Evolutionary conservation across 345 rosid species (phyloP), one percentile per base, ranked within the genome.

Genomic region (Gynandropsis gynandra): DNA sequence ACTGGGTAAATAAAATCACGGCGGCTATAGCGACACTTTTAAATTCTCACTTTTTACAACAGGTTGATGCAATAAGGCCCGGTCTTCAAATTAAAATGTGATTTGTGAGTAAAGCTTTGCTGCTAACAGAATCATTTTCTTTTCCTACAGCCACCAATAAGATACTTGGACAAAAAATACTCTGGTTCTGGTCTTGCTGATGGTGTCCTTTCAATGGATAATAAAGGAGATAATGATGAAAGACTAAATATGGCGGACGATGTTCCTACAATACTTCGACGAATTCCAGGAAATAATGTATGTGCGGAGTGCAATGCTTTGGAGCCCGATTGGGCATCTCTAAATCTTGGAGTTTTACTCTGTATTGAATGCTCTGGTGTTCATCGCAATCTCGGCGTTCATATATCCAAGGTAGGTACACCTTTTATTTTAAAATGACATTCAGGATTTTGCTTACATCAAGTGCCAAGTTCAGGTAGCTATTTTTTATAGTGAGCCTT

Each of bases 331-430:
- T 88, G 97, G 97, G 97, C 95, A 42, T 85, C 95, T 8, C 80
- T 88, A 49, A 88, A 88, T 77, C 95, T 88, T 67, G 95, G 95
- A 43, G 76, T 85, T 54, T 70, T 88, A 35, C 59, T 88, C 55
- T 88, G 95, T 65, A 88, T 85, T 4, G 86, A 85, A 66, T 88
- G 95, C 65, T 88, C 97, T 58, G 92, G 97, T 41, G 82, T 82
- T 65, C 97, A 85, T 37, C 77, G 95, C 59, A 89, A 85, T 70
- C 92, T 85, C 34, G 97, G 97, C 6, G 95, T 89, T 65, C 97
- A 82, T 66, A 73, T 85, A 54, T 89, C 97, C 47, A 89, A 89
- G 95, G 97, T 82, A n/a, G n/a, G n/a, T n/a, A 61, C 59, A 31
- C 8, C 50, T 14, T 44, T 21, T 52, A 61, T 48, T n/a, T n/a